Base-by-base conservation (phyloP, 1,284 basidiomycete genomes). In the Flammula alnicola region DNA sequence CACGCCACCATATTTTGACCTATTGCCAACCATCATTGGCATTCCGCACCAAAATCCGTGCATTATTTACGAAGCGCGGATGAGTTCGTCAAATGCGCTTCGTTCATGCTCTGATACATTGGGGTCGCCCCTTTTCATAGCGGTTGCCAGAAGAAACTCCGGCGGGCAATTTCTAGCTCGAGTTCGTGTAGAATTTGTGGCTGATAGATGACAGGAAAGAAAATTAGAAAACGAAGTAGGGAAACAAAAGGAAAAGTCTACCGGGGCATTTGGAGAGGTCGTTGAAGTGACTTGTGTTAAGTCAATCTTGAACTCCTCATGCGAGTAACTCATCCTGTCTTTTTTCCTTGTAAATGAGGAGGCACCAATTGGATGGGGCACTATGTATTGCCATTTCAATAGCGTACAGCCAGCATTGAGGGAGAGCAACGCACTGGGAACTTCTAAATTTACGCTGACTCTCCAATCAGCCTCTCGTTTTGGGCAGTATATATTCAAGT, bases 241-340 rank as follows among this genome's bases (percentile, higher is more conserved):
- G 11, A 39, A 38, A 31, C 31, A 32, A 47, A 41, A 23, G 29
- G 29, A 4, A 32, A 3, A 29, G 68, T 80, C 50, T 64, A 87
- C 86, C 41, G 78, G 73, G 52, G 68, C 67, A 50, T 69, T 75
- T 1, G 77, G 67, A 7, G 75, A 67, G 9, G 66, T 56, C 25
- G 71, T 71, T 10, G 84, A 75, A 5, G 82, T 84, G 41, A 99
- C 96, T 67, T 95, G 93, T 0, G 96, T 99, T 38, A 99, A 78
- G 71, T 99, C 96, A 55, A 99, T 88, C 59, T 80, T 80, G 66
- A 93, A 94, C 54, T 95, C 86, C 70, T 98, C 93, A 69, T 98
- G 95, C 2, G 85, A 75, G 67, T 99, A 99, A 58, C 91, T 92
- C 63, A 98, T 78, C 29, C 97, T 80, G 68, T 99, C 94, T 73